phyloP scores from a whole-genome alignment of 768 basidiomycete genomes.

The Suillus weaverae region DNA sequence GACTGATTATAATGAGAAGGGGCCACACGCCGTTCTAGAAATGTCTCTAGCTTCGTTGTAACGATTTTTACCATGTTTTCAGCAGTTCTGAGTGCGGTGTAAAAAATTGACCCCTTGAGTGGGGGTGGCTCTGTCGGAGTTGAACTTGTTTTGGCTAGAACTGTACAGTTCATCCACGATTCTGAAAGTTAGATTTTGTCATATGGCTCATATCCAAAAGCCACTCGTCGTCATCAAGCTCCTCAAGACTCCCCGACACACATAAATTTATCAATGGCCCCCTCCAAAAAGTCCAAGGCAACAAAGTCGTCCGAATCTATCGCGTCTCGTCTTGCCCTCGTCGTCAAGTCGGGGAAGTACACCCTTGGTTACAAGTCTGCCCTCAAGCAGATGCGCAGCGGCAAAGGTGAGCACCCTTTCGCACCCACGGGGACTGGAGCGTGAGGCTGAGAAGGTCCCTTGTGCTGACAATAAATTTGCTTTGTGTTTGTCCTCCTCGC shows the following conservation, averaged over 20 bases:
- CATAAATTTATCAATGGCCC: constrained; percentile 67
- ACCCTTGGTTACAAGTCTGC: constrained; percentile 96
- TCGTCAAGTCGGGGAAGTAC: constrained; percentile 99
- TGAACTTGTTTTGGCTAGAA: constrained; percentile 21
- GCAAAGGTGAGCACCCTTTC: constrained; percentile 79
- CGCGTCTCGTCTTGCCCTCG: constrained; percentile 87
- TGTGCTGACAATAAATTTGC: constrained; percentile 54
- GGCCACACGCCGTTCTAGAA: constrained; percentile 74
- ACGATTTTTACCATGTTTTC: background rate
- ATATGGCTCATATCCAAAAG: background rate
- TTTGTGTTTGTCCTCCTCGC: constrained; percentile 19
- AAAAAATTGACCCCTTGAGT: background rate
- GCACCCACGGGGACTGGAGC: constrained; percentile 91
- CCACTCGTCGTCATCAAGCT: constrained; percentile 11
- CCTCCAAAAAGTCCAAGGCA: constrained; percentile 93
- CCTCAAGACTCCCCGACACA: constrained; percentile 15
- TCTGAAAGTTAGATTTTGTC: constrained; percentile 19
- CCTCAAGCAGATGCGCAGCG: constrained; percentile 95
- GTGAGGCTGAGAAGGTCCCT: constrained; percentile 99
- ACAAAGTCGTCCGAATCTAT: constrained; percentile 94
- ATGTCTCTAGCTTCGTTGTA: constrained; percentile 75
- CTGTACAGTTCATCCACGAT: constrained; percentile 30
- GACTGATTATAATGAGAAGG: constrained; percentile 69
- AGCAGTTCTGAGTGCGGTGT: background rate
- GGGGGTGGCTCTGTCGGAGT: constrained; percentile 21